These are phyloP conservation scores for Cadophora malorum DNA, from an alignment of 2,329 filamentous ascomycete genomes.

Conservation along the genomic window DNA sequence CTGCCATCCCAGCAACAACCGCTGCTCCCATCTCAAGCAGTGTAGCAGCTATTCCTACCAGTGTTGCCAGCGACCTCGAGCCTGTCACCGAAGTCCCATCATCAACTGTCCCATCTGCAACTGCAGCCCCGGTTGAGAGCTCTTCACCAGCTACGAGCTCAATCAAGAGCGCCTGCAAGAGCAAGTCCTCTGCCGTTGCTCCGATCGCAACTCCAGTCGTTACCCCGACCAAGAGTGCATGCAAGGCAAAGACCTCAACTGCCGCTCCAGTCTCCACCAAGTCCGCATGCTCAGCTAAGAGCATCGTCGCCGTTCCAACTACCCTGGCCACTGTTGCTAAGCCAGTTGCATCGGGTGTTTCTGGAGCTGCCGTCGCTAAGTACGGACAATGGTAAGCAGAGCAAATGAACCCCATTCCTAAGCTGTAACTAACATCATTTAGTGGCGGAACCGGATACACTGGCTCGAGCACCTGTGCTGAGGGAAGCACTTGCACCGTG, in stretches of 20 bases:
- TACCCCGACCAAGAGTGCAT: constrained; percentile 13
- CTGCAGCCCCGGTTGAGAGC: neutral
- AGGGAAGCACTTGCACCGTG: constrained; percentile 6
- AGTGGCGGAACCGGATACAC: constrained; percentile 10
- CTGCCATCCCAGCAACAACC: neutral
- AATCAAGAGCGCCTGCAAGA: constrained; percentile 5
- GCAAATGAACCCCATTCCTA: no score
- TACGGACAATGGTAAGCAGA: constrained; percentile 20
- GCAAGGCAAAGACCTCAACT: constrained; percentile 9
- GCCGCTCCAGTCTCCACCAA: constrained; percentile 7
- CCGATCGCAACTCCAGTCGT: neutral
- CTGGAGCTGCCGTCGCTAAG: constrained; percentile 5
- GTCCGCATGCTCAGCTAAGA: constrained; percentile 4
- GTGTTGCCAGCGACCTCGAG: neutral
- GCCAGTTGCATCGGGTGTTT: neutral
- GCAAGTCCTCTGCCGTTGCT: neutral
- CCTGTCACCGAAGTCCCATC: neutral
- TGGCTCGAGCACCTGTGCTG: constrained; percentile 19
- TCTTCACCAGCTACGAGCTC: neutral
- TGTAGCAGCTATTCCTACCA: neutral
- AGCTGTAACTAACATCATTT: neutral
- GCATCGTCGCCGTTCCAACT: neutral
- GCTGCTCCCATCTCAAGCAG: neutral
- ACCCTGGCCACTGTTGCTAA: neutral
- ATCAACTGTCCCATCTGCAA: neutral